phyloP scores from a whole-genome alignment of 2,329 filamentous ascomycete species.

The Fusarium sp. region DNA sequence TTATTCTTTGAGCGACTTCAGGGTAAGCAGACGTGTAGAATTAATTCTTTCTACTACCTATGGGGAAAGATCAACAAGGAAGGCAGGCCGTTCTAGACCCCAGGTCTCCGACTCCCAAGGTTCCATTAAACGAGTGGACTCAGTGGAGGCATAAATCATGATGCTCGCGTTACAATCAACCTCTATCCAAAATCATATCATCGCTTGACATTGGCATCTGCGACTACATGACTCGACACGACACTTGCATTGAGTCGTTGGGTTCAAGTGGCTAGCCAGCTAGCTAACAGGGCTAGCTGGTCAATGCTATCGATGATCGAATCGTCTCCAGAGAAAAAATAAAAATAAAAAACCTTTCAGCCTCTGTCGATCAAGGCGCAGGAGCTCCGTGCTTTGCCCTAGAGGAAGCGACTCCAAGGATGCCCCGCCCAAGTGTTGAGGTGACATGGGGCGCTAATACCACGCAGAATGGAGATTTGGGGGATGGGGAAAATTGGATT shows the following conservation, averaged over 20 bases:
- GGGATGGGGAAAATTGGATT: slow-evolving; percentile 27
- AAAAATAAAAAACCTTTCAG: slow-evolving; percentile 20
- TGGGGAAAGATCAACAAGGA: slow-evolving; percentile 24
- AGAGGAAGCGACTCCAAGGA: slow-evolving; percentile 11
- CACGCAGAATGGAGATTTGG: slow-evolving; percentile 20
- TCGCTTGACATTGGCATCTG: slow-evolving; percentile 2
- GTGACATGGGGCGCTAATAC: slow-evolving; percentile 24
- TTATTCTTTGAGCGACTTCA: too few relatives aligned
- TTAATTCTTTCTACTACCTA: neutral
- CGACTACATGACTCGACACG: slow-evolving; percentile 22
- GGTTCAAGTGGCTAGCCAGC: slow-evolving; percentile 6
- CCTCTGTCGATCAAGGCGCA: slow-evolving; percentile 16
- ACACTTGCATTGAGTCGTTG: neutral
- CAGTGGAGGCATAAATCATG: slow-evolving; percentile 13
- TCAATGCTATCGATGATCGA: neutral
- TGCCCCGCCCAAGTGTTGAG: slow-evolving; percentile 24
- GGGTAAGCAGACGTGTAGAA: too few relatives aligned
- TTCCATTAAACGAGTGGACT: slow-evolving; percentile 13
- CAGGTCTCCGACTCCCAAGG: slow-evolving; percentile 25
- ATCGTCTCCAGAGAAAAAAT: slow-evolving; percentile 13
- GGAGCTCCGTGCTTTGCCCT: slow-evolving; percentile 29
- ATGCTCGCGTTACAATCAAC: slow-evolving; percentile 10
- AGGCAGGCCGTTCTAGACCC: slow-evolving; percentile 14
- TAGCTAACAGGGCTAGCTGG: neutral
- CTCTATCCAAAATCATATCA: slow-evolving; percentile 17